A percentile compares a stretch with the other conserved stretches of the same genome.
Conservation (phyloP, 352 stramenopile genomes). For the Pythium sukuiense region DNA sequence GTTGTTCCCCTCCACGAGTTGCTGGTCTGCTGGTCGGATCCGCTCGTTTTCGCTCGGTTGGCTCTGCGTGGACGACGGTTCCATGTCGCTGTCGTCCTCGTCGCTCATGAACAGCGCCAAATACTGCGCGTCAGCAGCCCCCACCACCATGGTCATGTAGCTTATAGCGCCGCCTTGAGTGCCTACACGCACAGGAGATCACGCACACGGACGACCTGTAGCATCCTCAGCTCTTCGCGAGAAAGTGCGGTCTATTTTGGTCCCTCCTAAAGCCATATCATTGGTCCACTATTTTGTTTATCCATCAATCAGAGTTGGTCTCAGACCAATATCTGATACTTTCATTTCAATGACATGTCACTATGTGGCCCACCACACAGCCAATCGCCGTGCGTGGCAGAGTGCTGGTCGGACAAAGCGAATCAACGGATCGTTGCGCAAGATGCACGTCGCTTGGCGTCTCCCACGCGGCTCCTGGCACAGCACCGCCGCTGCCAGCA, state of each 20-base stretch:
- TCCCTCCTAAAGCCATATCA: background rate
- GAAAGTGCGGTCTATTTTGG: background rate
- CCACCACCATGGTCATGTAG: constrained; percentile 24
- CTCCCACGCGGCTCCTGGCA: constrained; percentile 15
- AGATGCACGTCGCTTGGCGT: constrained; percentile 19
- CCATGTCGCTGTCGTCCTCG: constrained; percentile 27
- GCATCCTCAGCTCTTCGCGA: background rate
- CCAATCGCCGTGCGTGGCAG: constrained; percentile 2
- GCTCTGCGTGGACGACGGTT: constrained; percentile 24
- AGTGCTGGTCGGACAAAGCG: background rate
- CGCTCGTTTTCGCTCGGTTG: constrained; percentile 10
- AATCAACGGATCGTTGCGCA: background rate
- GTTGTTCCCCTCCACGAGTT: constrained; percentile 3
- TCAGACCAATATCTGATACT: background rate
- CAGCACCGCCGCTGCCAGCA: background rate
- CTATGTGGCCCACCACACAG: background rate
- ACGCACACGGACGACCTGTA: background rate
- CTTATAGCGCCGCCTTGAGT: too few species aligned
- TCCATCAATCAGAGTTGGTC: constrained; percentile 8
- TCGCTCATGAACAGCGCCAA: constrained; percentile 47
- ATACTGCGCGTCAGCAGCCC: constrained; percentile 36
- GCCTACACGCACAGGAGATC: background rate
- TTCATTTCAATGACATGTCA: constrained; percentile 15
- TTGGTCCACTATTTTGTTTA: constrained; percentile 5
- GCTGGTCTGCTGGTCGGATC: background rate